phyloP scores from a whole-genome alignment of 2,329 filamentous ascomycete genomes.

The Colletotrichum australisinense region DNA sequence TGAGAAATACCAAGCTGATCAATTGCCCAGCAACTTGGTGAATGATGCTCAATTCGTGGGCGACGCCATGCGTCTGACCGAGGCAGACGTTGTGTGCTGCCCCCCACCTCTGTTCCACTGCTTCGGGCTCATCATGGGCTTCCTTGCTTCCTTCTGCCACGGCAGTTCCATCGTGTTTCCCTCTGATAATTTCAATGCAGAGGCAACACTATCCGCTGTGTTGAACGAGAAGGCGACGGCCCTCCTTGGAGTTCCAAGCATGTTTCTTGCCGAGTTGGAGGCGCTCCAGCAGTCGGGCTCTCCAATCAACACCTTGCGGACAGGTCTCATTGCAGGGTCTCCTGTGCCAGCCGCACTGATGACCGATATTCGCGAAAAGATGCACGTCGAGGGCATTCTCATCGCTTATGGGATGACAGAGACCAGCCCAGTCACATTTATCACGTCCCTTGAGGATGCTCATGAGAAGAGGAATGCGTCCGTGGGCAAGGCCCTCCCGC shows the following conservation, averaged over 20 bases:
- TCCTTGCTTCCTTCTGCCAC: neutral
- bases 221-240: neutral
- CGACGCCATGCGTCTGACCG: neutral
- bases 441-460: conserved; percentile 75
- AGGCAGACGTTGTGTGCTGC: neutral
- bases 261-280: neutral
- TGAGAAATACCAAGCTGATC: neutral
- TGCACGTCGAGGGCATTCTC: conserved; percentile 71
- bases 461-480: conserved; percentile 72
- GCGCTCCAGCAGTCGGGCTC: neutral
- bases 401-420: conserved; percentile 75
- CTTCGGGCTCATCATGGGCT: neutral
- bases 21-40: neutral
- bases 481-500: conserved; percentile 72
- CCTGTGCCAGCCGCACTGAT: conserved; percentile 73
- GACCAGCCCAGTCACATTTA: conserved; percentile 67
- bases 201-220: neutral
- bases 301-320: conserved; percentile 41
- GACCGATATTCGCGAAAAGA: conserved; percentile 67
- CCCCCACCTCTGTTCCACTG: neutral
- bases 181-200: neutral
- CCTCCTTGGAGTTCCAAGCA: neutral
- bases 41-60: neutral
- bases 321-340: conserved; percentile 75
- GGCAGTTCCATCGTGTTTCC: neutral